Evolutionary conservation across 2,329 filamentous ascomycete genomes (phyloP).

Genomic region (Pyricularia grisea): DNA sequence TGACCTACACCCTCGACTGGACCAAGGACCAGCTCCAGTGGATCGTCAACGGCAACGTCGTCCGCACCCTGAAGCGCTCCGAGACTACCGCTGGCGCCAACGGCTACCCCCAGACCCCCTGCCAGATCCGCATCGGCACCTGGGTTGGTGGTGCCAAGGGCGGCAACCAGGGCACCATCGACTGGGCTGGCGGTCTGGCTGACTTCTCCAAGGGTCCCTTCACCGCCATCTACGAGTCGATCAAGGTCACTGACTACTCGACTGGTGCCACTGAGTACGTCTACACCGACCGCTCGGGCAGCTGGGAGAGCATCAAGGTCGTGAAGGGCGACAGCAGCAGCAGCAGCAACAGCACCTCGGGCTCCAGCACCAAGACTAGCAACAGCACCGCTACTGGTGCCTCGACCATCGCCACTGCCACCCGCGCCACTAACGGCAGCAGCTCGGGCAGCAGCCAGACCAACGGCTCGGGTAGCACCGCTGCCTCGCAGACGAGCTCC

Average conservation of each 20-base stretch:
- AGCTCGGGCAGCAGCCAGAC: too few species aligned
- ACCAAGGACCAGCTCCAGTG: constrained; percentile 47
- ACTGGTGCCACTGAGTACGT: constrained; percentile 45
- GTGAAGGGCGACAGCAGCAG: constrained; percentile 21
- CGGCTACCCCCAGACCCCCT: constrained; percentile 59
- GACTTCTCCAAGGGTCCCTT: constrained; percentile 44
- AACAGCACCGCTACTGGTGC: constrained; percentile 11
- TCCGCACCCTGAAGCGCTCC: constrained; percentile 37
- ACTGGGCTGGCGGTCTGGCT: constrained; percentile 56
- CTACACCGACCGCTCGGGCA: constrained; percentile 39
- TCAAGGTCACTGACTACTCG: constrained; percentile 44
- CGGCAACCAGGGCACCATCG: constrained; percentile 45
- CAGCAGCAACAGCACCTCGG: constrained; percentile 9
- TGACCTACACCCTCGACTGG: constrained; percentile 62
- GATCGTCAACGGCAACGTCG: constrained; percentile 41
- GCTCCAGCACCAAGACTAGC: constrained; percentile 10
- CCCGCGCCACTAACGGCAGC: constrained; percentile 16
- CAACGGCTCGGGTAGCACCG: constrained; percentile 4
- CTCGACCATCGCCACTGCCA: constrained; percentile 14
- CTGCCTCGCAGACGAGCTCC: constrained; percentile 6
- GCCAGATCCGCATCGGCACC: constrained; percentile 67
- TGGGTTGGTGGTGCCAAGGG: constrained; percentile 90
- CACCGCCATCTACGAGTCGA: constrained; percentile 45
- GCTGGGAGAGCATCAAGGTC: constrained; percentile 41
- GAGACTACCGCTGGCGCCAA: constrained; percentile 39